Evolutionary conservation across 2,329 filamentous ascomycete genomes (phyloP), one percentile per base, ranked within the genome.

Genomic region (Penicillium sclerotigenum): DNA sequence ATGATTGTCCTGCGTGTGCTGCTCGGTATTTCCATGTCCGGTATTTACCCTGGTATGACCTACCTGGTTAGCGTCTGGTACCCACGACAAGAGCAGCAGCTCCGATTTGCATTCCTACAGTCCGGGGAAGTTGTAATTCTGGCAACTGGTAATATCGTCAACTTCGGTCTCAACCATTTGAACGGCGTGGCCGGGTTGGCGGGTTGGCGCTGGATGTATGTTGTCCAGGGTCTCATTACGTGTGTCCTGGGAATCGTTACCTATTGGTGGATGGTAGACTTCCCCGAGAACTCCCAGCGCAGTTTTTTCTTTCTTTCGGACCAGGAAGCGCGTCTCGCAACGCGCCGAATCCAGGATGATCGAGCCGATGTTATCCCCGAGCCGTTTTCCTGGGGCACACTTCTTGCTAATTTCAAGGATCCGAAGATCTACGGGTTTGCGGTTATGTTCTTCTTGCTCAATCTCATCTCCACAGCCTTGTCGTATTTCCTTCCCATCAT

Each of bases 211-310:
- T 88, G 83, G 78, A 88, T 88, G 84, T 89, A 85, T 61, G 69
- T 88, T 0, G 83, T 88, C 0, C 85, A 88, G 63, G 86, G 86
- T 0, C 65, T 82, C 10, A 83, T 88, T 61, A 80, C 86, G 5
- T 79, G 79, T 57, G 54, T 84, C 22, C 72, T 89, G 20, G 85
- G 85, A 3, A 63, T 86, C 29, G 56, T 79, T 13, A 87, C 85
- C 0, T 88, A 85, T 65, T 87, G 84, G 78, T 88, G 86, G 86
- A 87, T 89, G 74, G 77, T 88, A 40, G 85, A 88, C 65, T 88
- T 89, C 59, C 86, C 86, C 0, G 86, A 88, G 62, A 77, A 83
- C 26, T 78, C 83, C 1, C 76, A 83, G 50, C 72, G 72, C 13
- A 85, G 81, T 48, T 81, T 84, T 60, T 75, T 68, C 62, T 89